Base-by-base conservation (phyloP, 108 stramenopile genomes). In the Seminavis robusta region DNA sequence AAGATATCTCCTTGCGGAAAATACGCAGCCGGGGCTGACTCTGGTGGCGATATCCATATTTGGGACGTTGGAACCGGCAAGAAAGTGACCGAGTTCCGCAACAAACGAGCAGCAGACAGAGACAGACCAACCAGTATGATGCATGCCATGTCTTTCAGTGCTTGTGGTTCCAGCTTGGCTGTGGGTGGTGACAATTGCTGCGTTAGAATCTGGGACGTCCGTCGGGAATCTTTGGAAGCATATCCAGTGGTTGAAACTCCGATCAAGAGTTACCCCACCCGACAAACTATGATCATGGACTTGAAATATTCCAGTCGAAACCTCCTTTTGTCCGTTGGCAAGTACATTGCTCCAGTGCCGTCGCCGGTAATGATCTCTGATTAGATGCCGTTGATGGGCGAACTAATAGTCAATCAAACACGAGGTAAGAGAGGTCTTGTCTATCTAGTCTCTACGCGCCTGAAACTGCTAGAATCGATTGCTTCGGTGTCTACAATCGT, bases 21-120 rank as follows among this genome's bases (percentile, higher is more conserved):
- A 58, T 84, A 85, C 59, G 81, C 74, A 5, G 82, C 80, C 16
- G 93, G 76, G 16, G 72, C 89, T 10, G 89, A 90, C 44, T 74
- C 77, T 26, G 58, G 47, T 17, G 87, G 86, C 24, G 62, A 83
- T 17, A 65, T 94, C 32, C 77, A 81, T 37, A 47, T 89, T 37
- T 94, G 89, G 90, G 94, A 94, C 63, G 60, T 94, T 30, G 86
- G 86, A 11, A 82, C 72, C 36, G 89, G 89, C 0, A 72, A 81
- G 30, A 76, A 89, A 57, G 51, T 94, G 0, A 88, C 85, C 30
- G 86, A 90, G 39, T 74, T 94, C 23, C 69, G 81, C 24, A 52
- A 80, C 4, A 33, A 8, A 37, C 24, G 19, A 20, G 40, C 20
- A 16, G 45, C 32, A 11, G 45, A 33, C 32, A 56, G 47, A 20